A percentile compares a stretch with the other conserved stretches of the same genome.
These are phyloP conservation scores for Somion occarium DNA, from an alignment of 1,284 basidiomycete genomes.

Conservation along the genomic window DNA sequence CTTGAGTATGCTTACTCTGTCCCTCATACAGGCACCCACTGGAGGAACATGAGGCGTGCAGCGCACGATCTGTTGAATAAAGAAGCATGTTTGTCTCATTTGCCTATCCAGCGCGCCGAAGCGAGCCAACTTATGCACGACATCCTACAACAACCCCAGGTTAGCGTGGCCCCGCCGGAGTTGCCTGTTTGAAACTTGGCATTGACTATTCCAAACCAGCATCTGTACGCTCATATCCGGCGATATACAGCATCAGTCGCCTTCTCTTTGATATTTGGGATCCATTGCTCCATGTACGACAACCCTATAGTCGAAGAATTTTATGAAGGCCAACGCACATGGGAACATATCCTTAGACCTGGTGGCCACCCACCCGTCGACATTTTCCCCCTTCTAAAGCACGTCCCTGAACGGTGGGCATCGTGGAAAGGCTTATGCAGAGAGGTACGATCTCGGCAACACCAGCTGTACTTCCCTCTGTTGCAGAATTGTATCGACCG, in stretches of 20 bases:
- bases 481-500: slow-evolving; percentile 12
- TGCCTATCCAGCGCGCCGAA: background rate
- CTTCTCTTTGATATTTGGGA: slow-evolving; percentile 27
- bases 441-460: slow-evolving; percentile 20
- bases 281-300: slow-evolving; percentile 23
- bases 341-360: slow-evolving; percentile 23
- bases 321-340: slow-evolving; percentile 17
- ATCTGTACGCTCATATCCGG: slow-evolving; percentile 12
- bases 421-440: slow-evolving; percentile 27
- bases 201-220: background rate
- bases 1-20: too few relatives aligned
- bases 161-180: background rate
- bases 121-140: background rate
- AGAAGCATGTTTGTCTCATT: background rate
- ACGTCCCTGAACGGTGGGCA: slow-evolving; percentile 30
- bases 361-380: slow-evolving; percentile 31
- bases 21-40: background rate
- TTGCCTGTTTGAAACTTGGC: background rate
- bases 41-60: background rate
- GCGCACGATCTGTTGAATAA: background rate
- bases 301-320: slow-evolving; percentile 4
- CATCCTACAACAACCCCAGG: background rate
- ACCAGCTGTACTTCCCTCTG: slow-evolving; percentile 19
- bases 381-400: slow-evolving; percentile 28
- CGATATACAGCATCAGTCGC: slow-evolving; percentile 26